Percentiles rank a stretch among this genome's conserved stretches.
Evolutionary conservation across 208 protist species (phyloP).

Genomic region (Trypanosoma boissoni): DNA sequence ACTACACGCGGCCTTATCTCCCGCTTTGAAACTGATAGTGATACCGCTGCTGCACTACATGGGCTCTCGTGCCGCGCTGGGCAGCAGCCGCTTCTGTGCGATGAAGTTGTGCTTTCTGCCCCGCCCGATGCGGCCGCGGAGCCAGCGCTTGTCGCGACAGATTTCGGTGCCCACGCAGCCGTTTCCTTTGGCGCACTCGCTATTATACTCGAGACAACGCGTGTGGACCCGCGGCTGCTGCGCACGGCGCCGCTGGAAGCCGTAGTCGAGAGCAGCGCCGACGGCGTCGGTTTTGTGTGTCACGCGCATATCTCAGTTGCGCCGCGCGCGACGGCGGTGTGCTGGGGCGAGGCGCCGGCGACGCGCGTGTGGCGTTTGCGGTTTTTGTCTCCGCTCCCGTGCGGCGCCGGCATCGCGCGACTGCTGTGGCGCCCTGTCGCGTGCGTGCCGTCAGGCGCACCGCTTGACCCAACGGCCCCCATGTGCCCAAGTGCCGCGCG

Average conservation of each 20-base stretch:
- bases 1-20: no score
- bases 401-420: conserved; percentile 43
- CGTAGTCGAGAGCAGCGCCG: conserved; percentile 53
- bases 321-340: conserved; percentile 20
- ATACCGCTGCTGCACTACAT: no score
- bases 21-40: no score
- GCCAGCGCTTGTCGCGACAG: conserved; percentile 14
- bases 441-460: conserved; percentile 5
- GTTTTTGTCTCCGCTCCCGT: conserved; percentile 41
- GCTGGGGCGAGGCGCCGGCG: conserved; percentile 38
- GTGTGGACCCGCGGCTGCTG: conserved; percentile 38
- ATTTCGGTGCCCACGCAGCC: conserved; percentile 8
- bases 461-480: conserved; percentile 19
- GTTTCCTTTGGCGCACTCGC: conserved; percentile 49
- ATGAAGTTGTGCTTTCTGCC: conserved; percentile 29
- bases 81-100: conserved; percentile 18
- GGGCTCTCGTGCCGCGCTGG: no score
- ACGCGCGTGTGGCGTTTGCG: conserved; percentile 65
- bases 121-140: conserved; percentile 20
- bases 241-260: conserved; percentile 37
- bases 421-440: conserved; percentile 50
- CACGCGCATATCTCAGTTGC: conserved; percentile 18
- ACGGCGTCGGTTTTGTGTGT: conserved; percentile 34
- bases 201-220: conserved; percentile 47
- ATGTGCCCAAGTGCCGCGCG: neutral